Evolutionary conservation across 2,329 filamentous ascomycete species (phyloP).

Genomic region (Cladorrhinum sp.): DNA sequence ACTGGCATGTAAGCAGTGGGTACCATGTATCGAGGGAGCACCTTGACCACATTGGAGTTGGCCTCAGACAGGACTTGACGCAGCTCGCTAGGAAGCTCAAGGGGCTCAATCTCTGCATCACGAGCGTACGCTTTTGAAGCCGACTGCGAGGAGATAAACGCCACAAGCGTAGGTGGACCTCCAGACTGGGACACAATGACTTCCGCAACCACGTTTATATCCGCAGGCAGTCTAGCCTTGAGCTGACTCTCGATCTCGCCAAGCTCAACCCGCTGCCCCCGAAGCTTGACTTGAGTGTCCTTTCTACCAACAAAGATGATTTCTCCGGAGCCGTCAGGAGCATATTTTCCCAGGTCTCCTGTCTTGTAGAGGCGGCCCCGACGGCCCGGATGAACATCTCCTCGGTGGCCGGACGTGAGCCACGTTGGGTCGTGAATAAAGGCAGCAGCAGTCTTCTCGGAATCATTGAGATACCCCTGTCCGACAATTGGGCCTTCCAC

Average conservation of each 20-base stretch:
- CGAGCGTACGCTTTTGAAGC: no score
- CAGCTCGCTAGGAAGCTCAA: no score
- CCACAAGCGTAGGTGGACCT: conserved; percentile 29
- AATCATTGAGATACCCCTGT: conserved; percentile 41
- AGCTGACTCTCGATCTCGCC: conserved; percentile 46
- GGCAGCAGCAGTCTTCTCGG: conserved; percentile 34
- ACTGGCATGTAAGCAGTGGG: no score
- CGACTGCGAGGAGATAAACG: conserved; percentile 31
- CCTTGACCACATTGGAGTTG: no score
- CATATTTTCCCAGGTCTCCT: conserved; percentile 45
- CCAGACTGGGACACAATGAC: conserved; percentile 36
- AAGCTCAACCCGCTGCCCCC: conserved; percentile 56
- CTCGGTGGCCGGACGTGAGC: conserved; percentile 37
- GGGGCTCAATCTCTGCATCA: no score
- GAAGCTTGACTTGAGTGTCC: conserved; percentile 58
- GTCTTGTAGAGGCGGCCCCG: conserved; percentile 48
- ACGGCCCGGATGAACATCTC: no score
- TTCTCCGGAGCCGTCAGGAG: conserved; percentile 38
- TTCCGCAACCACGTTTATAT: conserved; percentile 49
- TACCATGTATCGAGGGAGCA: no score
- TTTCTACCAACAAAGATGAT: conserved; percentile 49
- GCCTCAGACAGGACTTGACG: no score
- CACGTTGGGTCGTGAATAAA: conserved; percentile 23
- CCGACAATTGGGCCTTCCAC: conserved; percentile 35
- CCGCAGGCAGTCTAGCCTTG: no score